These are phyloP conservation scores for Phaffia tasmanica DNA, from an alignment of 768 basidiomycete species.

Conservation along the genomic window DNA sequence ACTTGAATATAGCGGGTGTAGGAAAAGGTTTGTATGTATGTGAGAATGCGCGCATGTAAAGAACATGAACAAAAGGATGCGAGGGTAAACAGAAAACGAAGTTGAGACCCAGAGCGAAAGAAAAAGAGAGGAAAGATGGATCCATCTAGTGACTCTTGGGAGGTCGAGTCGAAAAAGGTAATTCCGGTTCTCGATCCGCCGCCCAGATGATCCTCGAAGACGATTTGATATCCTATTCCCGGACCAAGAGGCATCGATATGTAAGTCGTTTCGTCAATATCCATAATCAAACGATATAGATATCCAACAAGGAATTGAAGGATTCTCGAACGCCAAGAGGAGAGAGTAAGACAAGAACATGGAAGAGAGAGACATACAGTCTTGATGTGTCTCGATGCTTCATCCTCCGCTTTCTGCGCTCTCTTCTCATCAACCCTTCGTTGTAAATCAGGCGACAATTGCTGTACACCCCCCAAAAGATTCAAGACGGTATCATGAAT, in stretches of 20 bases:
- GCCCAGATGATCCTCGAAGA: conserved; percentile 23
- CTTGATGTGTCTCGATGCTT: not conserved
- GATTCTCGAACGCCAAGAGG: not conserved
- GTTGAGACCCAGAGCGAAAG: not conserved
- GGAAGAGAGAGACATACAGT: not conserved
- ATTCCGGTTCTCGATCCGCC: conserved; percentile 15
- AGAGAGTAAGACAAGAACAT: not conserved
- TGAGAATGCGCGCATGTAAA: not conserved
- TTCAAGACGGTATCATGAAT: not conserved
- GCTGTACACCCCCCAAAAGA: not conserved
- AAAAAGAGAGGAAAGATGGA: not conserved
- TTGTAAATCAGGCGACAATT: conserved; percentile 16
- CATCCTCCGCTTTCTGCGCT: conserved; percentile 3
- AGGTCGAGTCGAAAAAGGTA: conserved; percentile 1
- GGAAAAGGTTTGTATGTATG: not conserved
- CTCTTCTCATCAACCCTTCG: conserved; percentile 19
- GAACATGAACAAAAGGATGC: not conserved
- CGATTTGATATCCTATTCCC: conserved; percentile 17
- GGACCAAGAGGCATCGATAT: too few species aligned
- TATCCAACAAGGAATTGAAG: not conserved
- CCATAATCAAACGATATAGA: not conserved
- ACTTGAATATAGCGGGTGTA: too few species aligned
- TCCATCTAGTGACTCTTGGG: too few species aligned
- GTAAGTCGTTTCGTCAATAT: too few species aligned
- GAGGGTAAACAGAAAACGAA: not conserved